Conservation (phyloP, 75 land plant species). For the Pinus tabuliformis region DNA sequence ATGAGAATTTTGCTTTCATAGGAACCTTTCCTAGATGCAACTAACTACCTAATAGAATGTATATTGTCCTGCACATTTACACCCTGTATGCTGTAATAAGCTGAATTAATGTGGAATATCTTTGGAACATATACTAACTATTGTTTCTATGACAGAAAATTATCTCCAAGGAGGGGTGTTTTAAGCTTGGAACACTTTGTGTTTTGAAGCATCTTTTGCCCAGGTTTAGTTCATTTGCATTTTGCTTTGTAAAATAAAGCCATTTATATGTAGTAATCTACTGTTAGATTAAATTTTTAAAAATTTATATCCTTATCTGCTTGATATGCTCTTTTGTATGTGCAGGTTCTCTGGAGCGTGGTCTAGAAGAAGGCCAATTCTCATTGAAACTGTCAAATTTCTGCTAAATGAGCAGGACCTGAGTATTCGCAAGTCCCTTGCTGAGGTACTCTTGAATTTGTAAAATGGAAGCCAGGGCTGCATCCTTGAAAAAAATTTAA, state of each 20-base stretch:
- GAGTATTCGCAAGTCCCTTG: conserved; percentile 67
- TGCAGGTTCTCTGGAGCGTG: conserved; percentile 79
- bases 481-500: not conserved
- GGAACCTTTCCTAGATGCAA: not conserved
- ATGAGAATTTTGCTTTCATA: not conserved
- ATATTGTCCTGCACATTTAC: not conserved
- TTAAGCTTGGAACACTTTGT: conserved; percentile 71
- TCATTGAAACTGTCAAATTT: conserved; percentile 68
- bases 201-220: conserved; percentile 90
- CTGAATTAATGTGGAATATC: not conserved
- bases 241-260: not conserved
- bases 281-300: not conserved
- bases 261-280: not conserved
- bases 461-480: not conserved
- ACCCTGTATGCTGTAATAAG: not conserved
- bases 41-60: not conserved
- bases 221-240: conserved; percentile 44
- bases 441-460: conserved; percentile 61
- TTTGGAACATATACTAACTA: not conserved
- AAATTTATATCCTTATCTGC: not conserved
- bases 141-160: conserved; percentile 48
- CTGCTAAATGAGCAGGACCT: conserved; percentile 77
- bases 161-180: conserved; percentile 66
- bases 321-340: conserved; percentile 6
- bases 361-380: conserved; percentile 54